Evolutionary conservation across 2,329 filamentous ascomycete genomes (phyloP).

Genomic region (Hirsutella thompsonii): DNA sequence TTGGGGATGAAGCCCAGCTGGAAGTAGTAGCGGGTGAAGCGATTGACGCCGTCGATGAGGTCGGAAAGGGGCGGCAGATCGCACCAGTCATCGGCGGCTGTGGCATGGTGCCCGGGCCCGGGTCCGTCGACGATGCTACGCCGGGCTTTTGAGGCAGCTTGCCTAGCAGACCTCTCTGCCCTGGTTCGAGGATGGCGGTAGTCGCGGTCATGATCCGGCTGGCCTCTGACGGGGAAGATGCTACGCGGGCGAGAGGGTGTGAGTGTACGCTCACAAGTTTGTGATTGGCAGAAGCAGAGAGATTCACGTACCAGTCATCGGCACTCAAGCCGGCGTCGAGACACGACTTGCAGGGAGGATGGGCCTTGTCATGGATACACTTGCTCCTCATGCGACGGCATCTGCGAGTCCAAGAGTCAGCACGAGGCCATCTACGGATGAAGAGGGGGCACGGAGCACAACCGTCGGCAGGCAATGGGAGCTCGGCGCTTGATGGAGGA

Average conservation of each 20-base stretch:
- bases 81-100: constrained; percentile 30
- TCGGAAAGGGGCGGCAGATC: constrained; percentile 33
- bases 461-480: not conserved
- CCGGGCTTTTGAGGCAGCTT: constrained; percentile 22
- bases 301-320: constrained; percentile 30
- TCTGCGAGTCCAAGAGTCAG: constrained; percentile 17
- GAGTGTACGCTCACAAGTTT: constrained; percentile 8
- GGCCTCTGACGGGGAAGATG: constrained; percentile 37
- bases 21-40: constrained; percentile 42
- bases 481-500: not conserved
- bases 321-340: constrained; percentile 32
- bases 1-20: constrained; percentile 48
- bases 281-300: not conserved
- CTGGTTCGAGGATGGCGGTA: constrained; percentile 42
- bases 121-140: constrained; percentile 19
- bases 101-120: constrained; percentile 8
- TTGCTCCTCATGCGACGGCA: constrained; percentile 45
- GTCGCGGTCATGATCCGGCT: constrained; percentile 39
- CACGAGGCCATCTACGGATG: not conserved
- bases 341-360: constrained; percentile 38
- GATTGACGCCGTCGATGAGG: constrained; percentile 37
- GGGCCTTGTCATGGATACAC: constrained; percentile 35
- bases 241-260: constrained; percentile 15
- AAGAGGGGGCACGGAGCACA: not conserved
- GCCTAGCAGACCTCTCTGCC: constrained; percentile 30